Evolutionary conservation across 192 early-diverging fungal species (phyloP).

Genomic region (Coemansia erecta): DNA sequence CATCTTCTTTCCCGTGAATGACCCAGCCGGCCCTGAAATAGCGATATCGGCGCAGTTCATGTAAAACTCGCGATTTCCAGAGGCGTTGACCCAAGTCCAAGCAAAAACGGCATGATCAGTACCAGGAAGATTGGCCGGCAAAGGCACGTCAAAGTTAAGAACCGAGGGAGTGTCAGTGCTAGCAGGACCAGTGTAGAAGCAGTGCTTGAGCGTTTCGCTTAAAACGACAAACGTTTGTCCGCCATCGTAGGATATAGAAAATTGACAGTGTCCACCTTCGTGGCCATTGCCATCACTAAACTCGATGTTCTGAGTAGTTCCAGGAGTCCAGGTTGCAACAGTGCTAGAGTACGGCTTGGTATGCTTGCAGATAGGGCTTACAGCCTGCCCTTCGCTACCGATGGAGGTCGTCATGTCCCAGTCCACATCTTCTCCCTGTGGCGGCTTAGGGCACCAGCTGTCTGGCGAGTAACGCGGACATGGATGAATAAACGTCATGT

Average conservation of each 20-base stretch:
- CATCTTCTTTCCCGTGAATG: constrained; percentile 35
- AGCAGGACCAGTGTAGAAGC: constrained; percentile 23
- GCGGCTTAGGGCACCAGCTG: constrained; percentile 8
- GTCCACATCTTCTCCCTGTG: constrained; percentile 3
- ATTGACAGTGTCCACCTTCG: constrained; percentile 63
- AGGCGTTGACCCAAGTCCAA: constrained; percentile 62
- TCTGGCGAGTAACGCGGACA: constrained; percentile 5
- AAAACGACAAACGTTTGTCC: constrained; percentile 59
- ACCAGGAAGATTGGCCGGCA: constrained; percentile 50
- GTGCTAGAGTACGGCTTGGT: constrained; percentile 3
- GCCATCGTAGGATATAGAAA: constrained; percentile 58
- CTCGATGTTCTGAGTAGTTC: constrained; percentile 46
- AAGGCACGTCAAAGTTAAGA: constrained; percentile 25
- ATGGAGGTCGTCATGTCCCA: constrained; percentile 16
- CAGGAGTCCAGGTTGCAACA: constrained; percentile 42
- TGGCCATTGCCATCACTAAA: constrained; percentile 20
- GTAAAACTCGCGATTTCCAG: constrained; percentile 61
- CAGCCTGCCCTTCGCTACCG: neutral
- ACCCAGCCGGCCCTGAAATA: constrained; percentile 29
- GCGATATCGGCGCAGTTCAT: too few relatives aligned
- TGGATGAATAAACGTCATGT: constrained; percentile 8
- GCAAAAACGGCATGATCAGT: constrained; percentile 51
- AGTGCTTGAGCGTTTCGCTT: constrained; percentile 38
- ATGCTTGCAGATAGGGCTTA: constrained; percentile 20
- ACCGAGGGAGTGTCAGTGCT: constrained; percentile 10